Evolutionary conservation across 306 rosid genomes (phyloP), one percentile per base, ranked within the genome.

Genomic region (Herpetospermum pedunculosum): DNA sequence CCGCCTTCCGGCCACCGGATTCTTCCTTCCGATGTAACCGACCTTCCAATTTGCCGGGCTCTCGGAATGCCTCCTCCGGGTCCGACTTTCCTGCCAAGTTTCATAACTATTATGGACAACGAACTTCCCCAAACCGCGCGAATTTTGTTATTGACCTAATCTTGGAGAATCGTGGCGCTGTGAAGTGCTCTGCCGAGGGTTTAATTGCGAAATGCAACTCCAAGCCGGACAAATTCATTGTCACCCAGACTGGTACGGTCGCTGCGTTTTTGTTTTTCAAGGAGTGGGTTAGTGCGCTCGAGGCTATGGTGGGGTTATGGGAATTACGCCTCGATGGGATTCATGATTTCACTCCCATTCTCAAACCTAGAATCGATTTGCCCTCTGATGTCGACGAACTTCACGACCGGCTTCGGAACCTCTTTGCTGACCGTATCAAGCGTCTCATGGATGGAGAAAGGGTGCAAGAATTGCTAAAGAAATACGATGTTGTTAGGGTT

Each of bases 231-330:
- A n/a, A 14, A 2, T 65, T 16, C 30, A 26, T 23, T 0, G 50
- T 80, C 25, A 37, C 7, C 6, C 79, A 74, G 2, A 1, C 37
- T 6, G 85, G 75, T 16, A 10, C 9, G 10, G 77, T 82, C 1
- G 86, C 82, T 7, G 96, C 81, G 2, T 18, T n/a, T 28, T 80
- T 91, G 62, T 68, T 5, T 70, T 94, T 83, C 58, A 29, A 48
- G 25, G 80, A 84, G 54, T 88, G 91, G 92, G 80, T 55, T 21
- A 78, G 80, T 7, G 89, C 95, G 19, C 83, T 80, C 18, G 89
- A 84, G 23, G 88, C 91, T n/a, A 35, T 85, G 32, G 92, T 79
- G 1, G 77, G 32, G 29, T 74, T 94, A 4, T 94, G 99, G 99
- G 84, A 82, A 28, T 74, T 71, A 58, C 89, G 90, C 2, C 85